phyloP scores from a whole-genome alignment of 371 early-diverging fungal genomes.

The Capniomyces stellatus region DNA sequence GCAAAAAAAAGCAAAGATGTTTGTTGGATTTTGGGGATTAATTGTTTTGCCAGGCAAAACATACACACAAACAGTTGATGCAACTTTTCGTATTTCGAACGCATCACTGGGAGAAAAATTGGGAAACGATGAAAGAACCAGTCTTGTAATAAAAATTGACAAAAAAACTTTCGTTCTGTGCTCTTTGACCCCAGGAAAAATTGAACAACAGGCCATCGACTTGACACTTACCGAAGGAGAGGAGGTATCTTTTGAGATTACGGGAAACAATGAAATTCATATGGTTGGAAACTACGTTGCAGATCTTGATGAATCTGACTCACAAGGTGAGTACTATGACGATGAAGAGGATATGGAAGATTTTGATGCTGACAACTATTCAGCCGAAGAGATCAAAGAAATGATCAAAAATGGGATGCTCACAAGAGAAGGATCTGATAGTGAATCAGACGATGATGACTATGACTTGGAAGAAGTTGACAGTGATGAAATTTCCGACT shows the following conservation, averaged over 20 bases:
- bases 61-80: constrained; percentile 49
- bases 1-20: not conserved
- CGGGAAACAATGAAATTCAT: constrained; percentile 33
- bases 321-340: too few species aligned
- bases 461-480: constrained; percentile 14
- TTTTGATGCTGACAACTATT: constrained; percentile 27
- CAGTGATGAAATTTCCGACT: constrained; percentile 21
- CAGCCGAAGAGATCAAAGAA: constrained; percentile 23
- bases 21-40: constrained; percentile 26
- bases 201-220: constrained; percentile 54
- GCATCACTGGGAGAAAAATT: constrained; percentile 42
- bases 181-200: constrained; percentile 48
- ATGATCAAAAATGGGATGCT: constrained; percentile 26
- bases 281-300: constrained; percentile 57
- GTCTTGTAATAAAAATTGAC: constrained; percentile 43
- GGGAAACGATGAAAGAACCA: constrained; percentile 34
- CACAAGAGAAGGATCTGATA: constrained; percentile 22
- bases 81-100: constrained; percentile 54
- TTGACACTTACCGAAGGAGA: constrained; percentile 57
- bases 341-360: constrained; percentile 18
- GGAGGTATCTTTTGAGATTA: constrained; percentile 42
- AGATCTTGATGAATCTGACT: constrained; percentile 18
- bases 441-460: constrained; percentile 15
- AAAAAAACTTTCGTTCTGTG: constrained; percentile 57
- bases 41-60: constrained; percentile 44